These are phyloP conservation scores for Calocera cornea DNA, from an alignment of 768 basidiomycete species.

Conservation along the genomic window DNA sequence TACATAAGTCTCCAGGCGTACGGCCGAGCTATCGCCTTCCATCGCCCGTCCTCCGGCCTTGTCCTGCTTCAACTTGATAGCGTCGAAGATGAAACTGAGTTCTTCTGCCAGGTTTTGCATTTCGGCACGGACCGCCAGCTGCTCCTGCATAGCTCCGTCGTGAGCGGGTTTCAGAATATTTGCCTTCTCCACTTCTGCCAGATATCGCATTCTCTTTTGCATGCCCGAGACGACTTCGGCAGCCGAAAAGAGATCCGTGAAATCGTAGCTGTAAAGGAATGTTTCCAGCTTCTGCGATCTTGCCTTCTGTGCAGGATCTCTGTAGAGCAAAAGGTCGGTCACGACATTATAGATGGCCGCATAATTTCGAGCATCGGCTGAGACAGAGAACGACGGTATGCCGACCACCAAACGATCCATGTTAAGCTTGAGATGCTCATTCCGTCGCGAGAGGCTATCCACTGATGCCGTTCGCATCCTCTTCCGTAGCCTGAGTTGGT, in stretches of 20 bases:
- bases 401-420: conserved; percentile 69
- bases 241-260: conserved; percentile 59
- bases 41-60: conserved; percentile 41
- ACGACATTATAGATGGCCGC: conserved; percentile 75
- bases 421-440: conserved; percentile 47
- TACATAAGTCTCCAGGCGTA: conserved; percentile 67
- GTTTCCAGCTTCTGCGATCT: conserved; percentile 67
- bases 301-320: conserved; percentile 69
- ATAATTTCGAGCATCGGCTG: conserved; percentile 71
- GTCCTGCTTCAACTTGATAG: conserved; percentile 71
- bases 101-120: conserved; percentile 61
- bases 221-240: conserved; percentile 55
- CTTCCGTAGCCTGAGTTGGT: conserved; percentile 70
- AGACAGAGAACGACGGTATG: conserved; percentile 75
- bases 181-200: conserved; percentile 29
- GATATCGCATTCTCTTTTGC: conserved; percentile 51
- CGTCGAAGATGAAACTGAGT: conserved; percentile 73
- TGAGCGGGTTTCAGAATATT: conserved; percentile 27
- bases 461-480: conserved; percentile 37
- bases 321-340: conserved; percentile 76
- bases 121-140: conserved; percentile 51
- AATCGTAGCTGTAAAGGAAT: conserved; percentile 77
- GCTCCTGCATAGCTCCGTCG: conserved; percentile 25
- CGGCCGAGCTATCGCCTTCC: conserved; percentile 62
- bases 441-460: conserved; percentile 15